Conservation (phyloP, 345 rosid genomes). For the Excoecaria cochinchinensis region DNA sequence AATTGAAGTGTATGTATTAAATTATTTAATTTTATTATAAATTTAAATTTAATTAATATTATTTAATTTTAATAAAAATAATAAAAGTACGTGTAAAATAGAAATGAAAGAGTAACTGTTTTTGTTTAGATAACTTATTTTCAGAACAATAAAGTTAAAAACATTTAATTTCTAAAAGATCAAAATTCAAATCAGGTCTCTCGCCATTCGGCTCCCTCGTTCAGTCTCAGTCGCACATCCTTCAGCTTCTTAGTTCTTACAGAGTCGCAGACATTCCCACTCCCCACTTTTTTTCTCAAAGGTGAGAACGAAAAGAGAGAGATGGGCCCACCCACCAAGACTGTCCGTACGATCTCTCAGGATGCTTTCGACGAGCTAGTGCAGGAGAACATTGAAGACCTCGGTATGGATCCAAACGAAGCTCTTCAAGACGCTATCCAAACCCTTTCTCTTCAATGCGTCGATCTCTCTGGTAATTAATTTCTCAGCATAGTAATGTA, state of each 20-base stretch:
- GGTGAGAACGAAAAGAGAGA: not conserved
- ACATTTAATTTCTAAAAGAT: too few species aligned
- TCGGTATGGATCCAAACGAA: slow-evolving; percentile 85
- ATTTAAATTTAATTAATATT: too few species aligned
- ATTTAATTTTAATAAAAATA: too few species aligned
- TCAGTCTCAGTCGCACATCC: not conserved
- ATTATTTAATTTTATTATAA: too few species aligned
- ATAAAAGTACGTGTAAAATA: too few species aligned
- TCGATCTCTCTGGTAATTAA: slow-evolving; percentile 72
- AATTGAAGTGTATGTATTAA: too few species aligned
- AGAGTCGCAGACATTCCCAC: not conserved
- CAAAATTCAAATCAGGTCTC: slow-evolving; percentile 9
- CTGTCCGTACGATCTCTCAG: slow-evolving; percentile 66
- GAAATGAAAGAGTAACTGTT: too few species aligned
- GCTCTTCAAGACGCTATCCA: slow-evolving; percentile 86
- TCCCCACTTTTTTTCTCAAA: not conserved
- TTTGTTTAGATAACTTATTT: too few species aligned
- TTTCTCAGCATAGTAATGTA: not conserved
- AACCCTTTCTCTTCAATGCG: slow-evolving; percentile 86
- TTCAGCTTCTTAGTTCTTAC: too few species aligned
- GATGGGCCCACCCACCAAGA: slow-evolving; percentile 51
- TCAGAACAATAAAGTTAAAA: too few species aligned
- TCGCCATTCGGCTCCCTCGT: not conserved
- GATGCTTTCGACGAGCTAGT: slow-evolving; percentile 86
- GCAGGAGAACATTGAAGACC: slow-evolving; percentile 81